Evolutionary conservation across 441 rosid genomes (phyloP), one percentile per base, ranked within the genome.

Genomic region (Codiaeum variegatum): DNA sequence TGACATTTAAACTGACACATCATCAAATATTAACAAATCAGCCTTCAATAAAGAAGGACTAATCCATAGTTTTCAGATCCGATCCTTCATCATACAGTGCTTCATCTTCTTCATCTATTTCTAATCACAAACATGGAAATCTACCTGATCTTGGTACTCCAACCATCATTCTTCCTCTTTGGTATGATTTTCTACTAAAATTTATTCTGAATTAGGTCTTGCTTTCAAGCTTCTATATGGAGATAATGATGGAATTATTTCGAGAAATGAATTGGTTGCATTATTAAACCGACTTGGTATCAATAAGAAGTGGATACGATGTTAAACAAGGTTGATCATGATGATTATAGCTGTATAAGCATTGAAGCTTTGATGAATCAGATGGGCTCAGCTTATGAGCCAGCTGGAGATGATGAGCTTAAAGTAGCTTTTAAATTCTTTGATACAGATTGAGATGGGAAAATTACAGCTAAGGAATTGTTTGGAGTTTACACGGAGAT

Each of bases 401-500:
- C 85, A 23, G 81, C 86, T 0, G 78, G 82, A 6, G 88, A 82
- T 54, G 80, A 81, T 62, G 96, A 92, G 81, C 84, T 94, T 32
- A 80, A 80, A 29, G 93, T 86, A 75, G 84, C 91, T 4, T 94
- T 94, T 6, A 88, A 87, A 67, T 82, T 74, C 69, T 94, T 92
- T 15, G 99, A 94, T 76, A 78, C 85, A 36, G 97, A 94, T 80
- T 88, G 81, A 12, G 93, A 94, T 75, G 97, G 96, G 28, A 85
- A 52, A 74, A 92, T 94, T 28, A 84, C 96, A 79, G 97, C 96
- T 66, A 94, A 90, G 81, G 99, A 92, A 76, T 75, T 94, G 6
- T 54, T 76, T 16, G 72, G 80, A 19, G 89, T 83, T 0, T 91
- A 82, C 66, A 72, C 47, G 89, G 87, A 6, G 91, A 91, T 15